These are phyloP conservation scores for Bryopsis sp. DNA, from an alignment of 139 green algal species.

Conservation along the genomic window DNA sequence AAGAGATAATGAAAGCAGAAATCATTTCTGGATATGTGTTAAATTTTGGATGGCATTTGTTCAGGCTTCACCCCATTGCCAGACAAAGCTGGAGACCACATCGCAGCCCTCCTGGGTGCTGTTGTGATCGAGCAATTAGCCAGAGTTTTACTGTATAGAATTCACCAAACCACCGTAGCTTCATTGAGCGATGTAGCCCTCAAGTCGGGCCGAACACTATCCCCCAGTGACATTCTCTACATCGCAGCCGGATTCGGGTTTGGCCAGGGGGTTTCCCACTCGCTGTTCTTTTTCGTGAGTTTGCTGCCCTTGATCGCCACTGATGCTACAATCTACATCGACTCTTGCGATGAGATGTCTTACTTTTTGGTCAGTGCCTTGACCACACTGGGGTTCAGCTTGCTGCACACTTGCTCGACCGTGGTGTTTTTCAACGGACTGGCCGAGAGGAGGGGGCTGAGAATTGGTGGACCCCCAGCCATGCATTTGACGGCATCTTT, in stretches of 20 bases:
- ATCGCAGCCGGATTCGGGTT: conserved; percentile 6
- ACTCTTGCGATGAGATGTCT: conserved; percentile 3
- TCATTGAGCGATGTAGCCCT: background rate
- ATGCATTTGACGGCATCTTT: background rate
- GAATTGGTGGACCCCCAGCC: background rate
- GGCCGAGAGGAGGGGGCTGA: background rate
- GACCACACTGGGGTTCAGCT: background rate
- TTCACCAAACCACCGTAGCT: background rate
- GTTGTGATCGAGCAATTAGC: background rate
- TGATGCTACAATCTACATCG: conserved; percentile 4
- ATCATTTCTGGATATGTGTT: no score
- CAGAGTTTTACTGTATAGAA: background rate
- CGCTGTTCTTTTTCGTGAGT: conserved; percentile 10
- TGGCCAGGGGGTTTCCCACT: background rate
- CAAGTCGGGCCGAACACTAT: background rate
- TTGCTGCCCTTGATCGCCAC: background rate
- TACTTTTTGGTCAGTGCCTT: background rate
- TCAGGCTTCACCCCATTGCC: background rate
- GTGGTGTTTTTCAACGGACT: conserved; percentile 13
- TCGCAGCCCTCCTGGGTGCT: background rate
- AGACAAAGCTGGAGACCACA: background rate
- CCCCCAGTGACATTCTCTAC: background rate
- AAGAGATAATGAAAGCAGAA: no score
- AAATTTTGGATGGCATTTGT: no score
- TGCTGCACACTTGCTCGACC: conserved; percentile 4